phyloP scores from a whole-genome alignment of 441 rosid species.

The Hura crepitans region DNA sequence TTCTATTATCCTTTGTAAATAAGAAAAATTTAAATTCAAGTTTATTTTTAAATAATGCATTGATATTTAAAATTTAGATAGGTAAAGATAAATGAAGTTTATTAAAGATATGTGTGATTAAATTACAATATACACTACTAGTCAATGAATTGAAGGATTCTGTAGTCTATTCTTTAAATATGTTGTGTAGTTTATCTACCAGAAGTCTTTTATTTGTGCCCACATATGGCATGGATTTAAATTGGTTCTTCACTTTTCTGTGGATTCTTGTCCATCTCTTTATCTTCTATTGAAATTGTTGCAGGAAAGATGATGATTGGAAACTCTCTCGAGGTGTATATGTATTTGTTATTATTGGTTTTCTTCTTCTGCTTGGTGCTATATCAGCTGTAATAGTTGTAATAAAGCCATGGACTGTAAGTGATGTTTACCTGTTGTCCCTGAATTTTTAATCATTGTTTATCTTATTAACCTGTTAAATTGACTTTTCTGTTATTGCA shows the following conservation, averaged over 20 bases:
- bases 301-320: constrained; percentile 99
- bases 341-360: constrained; percentile 79
- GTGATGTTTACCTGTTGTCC: constrained; percentile 30
- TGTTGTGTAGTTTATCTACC: too few species aligned
- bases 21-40: too few species aligned
- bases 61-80: too few species aligned
- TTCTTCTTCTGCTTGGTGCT: constrained; percentile 94
- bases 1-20: too few species aligned
- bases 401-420: constrained; percentile 89
- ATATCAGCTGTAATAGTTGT: constrained; percentile 86
- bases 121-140: not conserved
- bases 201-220: too few species aligned
- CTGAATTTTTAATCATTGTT: constrained; percentile 18
- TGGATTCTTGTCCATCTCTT: constrained; percentile 10
- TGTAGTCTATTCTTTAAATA: too few species aligned
- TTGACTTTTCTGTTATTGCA: constrained; percentile 28
- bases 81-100: too few species aligned
- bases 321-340: constrained; percentile 88
- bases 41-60: too few species aligned
- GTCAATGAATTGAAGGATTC: not conserved
- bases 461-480: constrained; percentile 29
- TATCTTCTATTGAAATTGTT: constrained; percentile 25
- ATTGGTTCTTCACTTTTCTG: not conserved
- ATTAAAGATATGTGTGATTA: too few species aligned
- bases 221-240: too few species aligned